A percentile compares a stretch with the other conserved stretches of the same genome.
These are phyloP conservation scores for Tuber umbilicatum DNA, from an alignment of 495 filamentous ascomycete species.

Conservation along the genomic window DNA sequence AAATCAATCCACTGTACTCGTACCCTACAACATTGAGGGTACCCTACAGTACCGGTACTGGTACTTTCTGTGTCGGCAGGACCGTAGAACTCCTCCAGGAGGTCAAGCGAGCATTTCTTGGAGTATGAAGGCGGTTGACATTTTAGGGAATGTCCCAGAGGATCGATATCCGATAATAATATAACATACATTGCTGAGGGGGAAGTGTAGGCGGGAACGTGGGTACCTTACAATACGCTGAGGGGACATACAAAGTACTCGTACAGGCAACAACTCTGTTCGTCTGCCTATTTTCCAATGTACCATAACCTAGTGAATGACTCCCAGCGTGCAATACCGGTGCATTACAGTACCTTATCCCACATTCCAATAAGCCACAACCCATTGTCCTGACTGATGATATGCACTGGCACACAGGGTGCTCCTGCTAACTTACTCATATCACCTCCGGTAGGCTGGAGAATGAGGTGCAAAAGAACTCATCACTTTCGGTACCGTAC, in stretches of 20 bases:
- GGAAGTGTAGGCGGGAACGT: conserved; percentile 12
- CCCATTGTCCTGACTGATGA: neutral
- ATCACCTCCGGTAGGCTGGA: neutral
- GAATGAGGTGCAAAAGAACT: neutral
- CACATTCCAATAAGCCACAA: neutral
- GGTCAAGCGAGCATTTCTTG: conserved; percentile 29
- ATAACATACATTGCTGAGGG: conserved; percentile 3
- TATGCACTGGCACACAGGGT: neutral
- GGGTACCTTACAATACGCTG: neutral
- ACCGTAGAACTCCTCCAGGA: conserved; percentile 16
- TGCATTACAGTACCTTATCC: neutral
- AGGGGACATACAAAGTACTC: too few relatives aligned
- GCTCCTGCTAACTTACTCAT: neutral
- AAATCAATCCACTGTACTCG: neutral
- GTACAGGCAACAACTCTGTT: conserved; percentile 8
- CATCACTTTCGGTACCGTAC: neutral
- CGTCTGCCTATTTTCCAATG: conserved; percentile 9
- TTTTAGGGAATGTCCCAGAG: conserved; percentile 13
- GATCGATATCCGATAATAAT: neutral
- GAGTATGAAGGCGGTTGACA: conserved; percentile 28
- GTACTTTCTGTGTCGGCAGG: neutral
- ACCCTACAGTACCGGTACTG: neutral
- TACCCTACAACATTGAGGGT: neutral
- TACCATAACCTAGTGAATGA: neutral
- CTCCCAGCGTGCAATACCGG: neutral